These are phyloP conservation scores for Thuja plicata DNA, from an alignment of 83 land plant genomes.

Conservation along the genomic window DNA sequence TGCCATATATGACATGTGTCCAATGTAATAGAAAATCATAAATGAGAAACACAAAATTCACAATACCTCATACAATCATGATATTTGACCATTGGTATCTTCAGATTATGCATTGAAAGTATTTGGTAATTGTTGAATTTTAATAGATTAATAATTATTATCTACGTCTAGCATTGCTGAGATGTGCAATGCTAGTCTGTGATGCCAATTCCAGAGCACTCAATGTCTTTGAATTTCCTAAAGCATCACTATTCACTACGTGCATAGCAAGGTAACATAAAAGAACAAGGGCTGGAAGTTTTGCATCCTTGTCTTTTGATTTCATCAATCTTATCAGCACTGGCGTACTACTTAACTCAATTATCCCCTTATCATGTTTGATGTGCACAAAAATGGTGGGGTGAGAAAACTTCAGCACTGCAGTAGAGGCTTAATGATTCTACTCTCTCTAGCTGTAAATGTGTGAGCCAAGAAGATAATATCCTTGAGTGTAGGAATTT, in stretches of 20 bases:
- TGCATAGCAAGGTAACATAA: constrained; percentile 73
- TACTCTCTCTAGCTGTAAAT: constrained; percentile 69
- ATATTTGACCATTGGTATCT: no score
- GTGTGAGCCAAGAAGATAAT: constrained; percentile 75
- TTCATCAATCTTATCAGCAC: constrained; percentile 49
- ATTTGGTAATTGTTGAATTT: no score
- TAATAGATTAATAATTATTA: no score
- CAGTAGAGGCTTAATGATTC: constrained; percentile 52
- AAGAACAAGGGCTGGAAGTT: constrained; percentile 51
- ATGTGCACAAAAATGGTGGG: constrained; percentile 53
- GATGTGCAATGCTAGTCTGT: constrained; percentile 23
- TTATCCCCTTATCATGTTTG: constrained; percentile 71
- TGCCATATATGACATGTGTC: no score
- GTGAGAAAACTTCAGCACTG: constrained; percentile 70
- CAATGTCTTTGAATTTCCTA: constrained; percentile 51
- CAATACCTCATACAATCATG: no score
- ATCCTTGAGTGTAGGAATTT: constrained; percentile 55
- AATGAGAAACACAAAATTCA: no score
- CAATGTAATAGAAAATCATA: no score
- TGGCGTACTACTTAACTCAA: constrained; percentile 51
- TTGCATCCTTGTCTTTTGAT: constrained; percentile 28
- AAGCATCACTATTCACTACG: constrained; percentile 45
- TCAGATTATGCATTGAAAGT: no score
- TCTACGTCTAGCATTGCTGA: no score
- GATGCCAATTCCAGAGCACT: constrained; percentile 46